phyloP scores from a whole-genome alignment of 805 yeast genomes.

The Nakazawaea pomicola region DNA sequence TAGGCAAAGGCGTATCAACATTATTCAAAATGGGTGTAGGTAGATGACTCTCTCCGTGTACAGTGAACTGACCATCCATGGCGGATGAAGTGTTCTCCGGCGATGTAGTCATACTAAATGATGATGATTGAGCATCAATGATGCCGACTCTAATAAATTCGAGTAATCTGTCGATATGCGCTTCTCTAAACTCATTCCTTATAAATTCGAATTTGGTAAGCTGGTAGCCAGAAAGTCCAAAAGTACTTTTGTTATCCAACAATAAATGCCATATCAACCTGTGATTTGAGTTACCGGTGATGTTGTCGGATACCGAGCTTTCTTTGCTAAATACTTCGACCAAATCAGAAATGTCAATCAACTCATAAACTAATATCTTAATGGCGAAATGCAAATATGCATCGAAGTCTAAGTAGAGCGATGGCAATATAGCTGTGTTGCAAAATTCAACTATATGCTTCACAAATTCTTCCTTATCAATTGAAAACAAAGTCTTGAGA shows the following conservation, averaged over 20 bases:
- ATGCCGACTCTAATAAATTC: slow-evolving; percentile 8
- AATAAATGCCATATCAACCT: slow-evolving; percentile 12
- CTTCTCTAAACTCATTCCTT: background rate
- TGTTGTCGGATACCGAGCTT: slow-evolving; percentile 10
- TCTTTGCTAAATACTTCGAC: slow-evolving; percentile 24
- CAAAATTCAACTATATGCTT: slow-evolving; percentile 20
- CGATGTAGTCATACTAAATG: slow-evolving; percentile 6
- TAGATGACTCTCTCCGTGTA: slow-evolving; percentile 8
- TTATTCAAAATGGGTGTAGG: slow-evolving; percentile 14
- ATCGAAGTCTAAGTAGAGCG: slow-evolving; percentile 29
- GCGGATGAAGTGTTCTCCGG: slow-evolving; percentile 6
- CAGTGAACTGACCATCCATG: slow-evolving; percentile 2
- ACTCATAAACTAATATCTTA: slow-evolving; percentile 32
- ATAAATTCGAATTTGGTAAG: slow-evolving; percentile 3
- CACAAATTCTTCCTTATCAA: slow-evolving; percentile 19
- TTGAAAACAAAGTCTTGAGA: background rate
- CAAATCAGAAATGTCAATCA: slow-evolving; percentile 28
- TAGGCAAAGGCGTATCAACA: slow-evolving; percentile 12
- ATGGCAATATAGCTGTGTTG: slow-evolving; percentile 23
- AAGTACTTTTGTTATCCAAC: slow-evolving; percentile 5
- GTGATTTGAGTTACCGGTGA: slow-evolving; percentile 13
- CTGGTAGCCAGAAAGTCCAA: background rate
- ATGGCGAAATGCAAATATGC: slow-evolving; percentile 30
- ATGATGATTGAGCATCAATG: slow-evolving; percentile 3
- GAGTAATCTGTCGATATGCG: slow-evolving; percentile 1